Conservation (phyloP, 495 filamentous ascomycete genomes). For the Daldinia childiae region DNA sequence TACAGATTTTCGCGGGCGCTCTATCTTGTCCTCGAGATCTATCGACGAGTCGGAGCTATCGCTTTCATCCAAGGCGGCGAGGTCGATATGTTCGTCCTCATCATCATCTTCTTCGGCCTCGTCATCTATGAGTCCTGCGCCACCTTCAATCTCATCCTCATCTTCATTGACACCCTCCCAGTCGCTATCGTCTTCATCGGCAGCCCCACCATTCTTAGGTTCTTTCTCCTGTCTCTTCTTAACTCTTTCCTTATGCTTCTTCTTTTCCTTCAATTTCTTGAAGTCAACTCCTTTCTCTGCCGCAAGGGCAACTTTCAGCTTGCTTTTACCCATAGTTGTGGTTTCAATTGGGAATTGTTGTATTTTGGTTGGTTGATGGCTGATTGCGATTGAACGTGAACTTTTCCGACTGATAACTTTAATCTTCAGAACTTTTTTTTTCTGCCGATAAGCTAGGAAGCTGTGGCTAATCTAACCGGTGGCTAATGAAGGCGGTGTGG, state of each 20-base stretch:
- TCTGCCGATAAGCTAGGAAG: slow-evolving; percentile 30
- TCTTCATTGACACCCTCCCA: slow-evolving; percentile 59
- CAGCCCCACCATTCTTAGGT: slow-evolving; percentile 50
- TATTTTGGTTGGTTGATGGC: slow-evolving; percentile 11
- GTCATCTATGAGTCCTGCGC: slow-evolving; percentile 20
- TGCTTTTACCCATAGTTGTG: slow-evolving; percentile 62
- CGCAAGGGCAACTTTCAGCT: slow-evolving; percentile 71
- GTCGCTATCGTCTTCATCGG: slow-evolving; percentile 50
- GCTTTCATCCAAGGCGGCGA: slow-evolving; percentile 46
- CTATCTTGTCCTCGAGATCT: slow-evolving; percentile 50
- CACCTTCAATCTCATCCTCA: slow-evolving; percentile 48
- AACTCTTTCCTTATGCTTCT: slow-evolving; percentile 60
- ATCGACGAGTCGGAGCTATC: slow-evolving; percentile 48
- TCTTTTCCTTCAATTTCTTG: slow-evolving; percentile 68
- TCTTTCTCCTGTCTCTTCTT: slow-evolving; percentile 61
- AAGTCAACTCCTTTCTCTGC: slow-evolving; percentile 74
- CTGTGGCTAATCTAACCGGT: slow-evolving; percentile 14
- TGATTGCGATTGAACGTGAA: slow-evolving; percentile 15
- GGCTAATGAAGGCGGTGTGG: slow-evolving; percentile 36
- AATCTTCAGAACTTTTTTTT: slow-evolving; percentile 42
- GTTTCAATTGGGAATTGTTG: slow-evolving; percentile 24
- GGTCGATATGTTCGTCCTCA: slow-evolving; percentile 31
- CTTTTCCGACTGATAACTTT: slow-evolving; percentile 28
- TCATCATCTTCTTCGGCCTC: slow-evolving; percentile 31
- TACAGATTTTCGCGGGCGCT: slow-evolving; percentile 42